Conservation (phyloP, 768 basidiomycete genomes). For the Hygrocybe punicea region DNA sequence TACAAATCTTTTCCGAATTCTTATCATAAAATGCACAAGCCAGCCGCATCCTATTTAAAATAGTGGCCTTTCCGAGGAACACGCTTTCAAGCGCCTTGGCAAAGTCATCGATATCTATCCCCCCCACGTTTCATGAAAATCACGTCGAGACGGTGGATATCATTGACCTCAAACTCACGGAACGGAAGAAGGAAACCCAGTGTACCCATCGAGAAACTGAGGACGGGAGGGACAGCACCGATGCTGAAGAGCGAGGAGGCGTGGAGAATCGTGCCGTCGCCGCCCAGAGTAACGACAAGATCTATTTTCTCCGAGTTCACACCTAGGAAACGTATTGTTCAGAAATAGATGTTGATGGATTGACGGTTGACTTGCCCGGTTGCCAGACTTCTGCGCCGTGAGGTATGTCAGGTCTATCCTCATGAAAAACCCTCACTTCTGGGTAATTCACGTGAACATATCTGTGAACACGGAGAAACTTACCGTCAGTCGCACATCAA, state of each 20-base stretch:
- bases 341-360: not conserved
- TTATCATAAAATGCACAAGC: conserved; percentile 74
- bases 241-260: conserved; percentile 86
- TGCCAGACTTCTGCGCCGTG: conserved; percentile 64
- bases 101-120: conserved; percentile 82
- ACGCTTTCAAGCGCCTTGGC: conserved; percentile 76
- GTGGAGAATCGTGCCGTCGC: conserved; percentile 93
- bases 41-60: conserved; percentile 87
- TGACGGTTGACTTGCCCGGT: conserved; percentile 42
- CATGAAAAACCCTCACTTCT: conserved; percentile 60
- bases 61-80: conserved; percentile 72
- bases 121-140: not conserved
- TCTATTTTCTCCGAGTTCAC: conserved; percentile 64
- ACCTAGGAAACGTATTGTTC: conserved; percentile 27
- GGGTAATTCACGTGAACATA: conserved; percentile 58
- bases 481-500: not conserved
- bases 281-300: conserved; percentile 86
- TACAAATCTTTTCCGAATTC: conserved; percentile 53
- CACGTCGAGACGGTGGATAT: not conserved
- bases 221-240: conserved; percentile 88
- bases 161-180: conserved; percentile 52
- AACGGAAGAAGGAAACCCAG: conserved; percentile 92
- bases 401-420: conserved; percentile 64
- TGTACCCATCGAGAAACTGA: conserved; percentile 91
- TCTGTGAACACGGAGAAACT: conserved; percentile 30